Conservation (phyloP, 192 early-diverging fungal genomes). For the Chytriomyces hyalinus region DNA sequence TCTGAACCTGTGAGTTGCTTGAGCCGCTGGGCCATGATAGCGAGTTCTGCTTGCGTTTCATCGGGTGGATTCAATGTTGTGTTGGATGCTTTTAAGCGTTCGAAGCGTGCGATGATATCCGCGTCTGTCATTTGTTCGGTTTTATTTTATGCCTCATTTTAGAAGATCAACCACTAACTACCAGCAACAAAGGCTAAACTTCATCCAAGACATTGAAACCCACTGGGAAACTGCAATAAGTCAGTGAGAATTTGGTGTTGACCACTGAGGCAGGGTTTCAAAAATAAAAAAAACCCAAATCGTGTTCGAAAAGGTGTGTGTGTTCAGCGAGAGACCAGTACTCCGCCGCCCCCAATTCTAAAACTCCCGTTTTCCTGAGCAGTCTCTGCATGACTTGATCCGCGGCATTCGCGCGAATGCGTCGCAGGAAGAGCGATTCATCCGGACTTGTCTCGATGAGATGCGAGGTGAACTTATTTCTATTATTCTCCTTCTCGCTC, state of each 20-base stretch:
- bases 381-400: constrained; percentile 78
- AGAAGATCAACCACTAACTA: too few species aligned
- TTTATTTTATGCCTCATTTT: neutral
- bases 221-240: neutral
- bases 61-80: too few species aligned
- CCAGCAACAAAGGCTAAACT: too few species aligned
- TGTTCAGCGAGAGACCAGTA: neutral
- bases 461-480: constrained; percentile 59
- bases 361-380: neutral
- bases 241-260: too few species aligned
- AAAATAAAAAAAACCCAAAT: too few species aligned
- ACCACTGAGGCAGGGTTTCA: too few species aligned
- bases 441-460: constrained; percentile 84
- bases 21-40: neutral
- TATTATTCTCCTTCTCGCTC: neutral
- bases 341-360: neutral
- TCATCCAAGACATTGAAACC: neutral
- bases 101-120: constrained; percentile 8
- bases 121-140: neutral
- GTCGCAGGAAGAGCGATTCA: constrained; percentile 76
- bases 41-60: too few species aligned
- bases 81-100: neutral
- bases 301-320: neutral
- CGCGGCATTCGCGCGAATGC: constrained; percentile 82
- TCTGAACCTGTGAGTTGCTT: neutral